Conservation (phyloP, 225 moss, liverwort and hornwort genomes). For the Physcomitrellopsis africana region DNA sequence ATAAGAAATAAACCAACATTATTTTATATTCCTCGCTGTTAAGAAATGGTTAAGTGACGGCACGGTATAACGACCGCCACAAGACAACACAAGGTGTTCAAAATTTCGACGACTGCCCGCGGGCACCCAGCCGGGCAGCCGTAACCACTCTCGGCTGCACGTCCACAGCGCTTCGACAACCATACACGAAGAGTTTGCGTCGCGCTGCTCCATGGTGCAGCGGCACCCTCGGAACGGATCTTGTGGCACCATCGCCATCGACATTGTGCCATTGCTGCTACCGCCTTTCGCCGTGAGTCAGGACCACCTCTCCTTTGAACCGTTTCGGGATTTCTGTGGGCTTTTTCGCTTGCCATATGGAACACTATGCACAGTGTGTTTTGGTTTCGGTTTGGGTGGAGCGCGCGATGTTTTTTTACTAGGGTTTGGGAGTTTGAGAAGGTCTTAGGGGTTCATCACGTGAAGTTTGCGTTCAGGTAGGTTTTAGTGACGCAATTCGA, state of each 20-base stretch:
- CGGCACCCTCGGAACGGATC: not conserved
- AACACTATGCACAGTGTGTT: not conserved
- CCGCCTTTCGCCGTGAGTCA: not conserved
- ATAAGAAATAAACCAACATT: too few species aligned
- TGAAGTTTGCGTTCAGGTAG: not conserved
- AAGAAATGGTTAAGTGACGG: not conserved
- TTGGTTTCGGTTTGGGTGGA: not conserved
- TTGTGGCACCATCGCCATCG: not conserved
- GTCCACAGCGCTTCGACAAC: too few species aligned
- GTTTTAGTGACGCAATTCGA: not conserved
- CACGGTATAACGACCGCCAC: slow-evolving; percentile 1
- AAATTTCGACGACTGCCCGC: slow-evolving; percentile 10
- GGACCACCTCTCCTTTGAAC: not conserved
- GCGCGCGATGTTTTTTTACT: not conserved
- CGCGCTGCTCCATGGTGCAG: not conserved
- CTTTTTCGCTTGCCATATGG: too few species aligned
- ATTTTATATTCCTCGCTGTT: too few species aligned
- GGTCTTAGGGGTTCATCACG: not conserved
- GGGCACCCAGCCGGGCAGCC: slow-evolving; percentile 22
- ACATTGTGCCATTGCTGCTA: slow-evolving; percentile 12
- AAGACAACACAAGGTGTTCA: not conserved
- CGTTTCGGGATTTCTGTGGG: not conserved
- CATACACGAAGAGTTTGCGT: not conserved
- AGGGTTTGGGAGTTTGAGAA: slow-evolving; percentile 28
- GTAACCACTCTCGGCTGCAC: slow-evolving; percentile 24